Base-by-base conservation (phyloP, 2,329 filamentous ascomycete genomes). In the Aspergillus novoparasiticus region DNA sequence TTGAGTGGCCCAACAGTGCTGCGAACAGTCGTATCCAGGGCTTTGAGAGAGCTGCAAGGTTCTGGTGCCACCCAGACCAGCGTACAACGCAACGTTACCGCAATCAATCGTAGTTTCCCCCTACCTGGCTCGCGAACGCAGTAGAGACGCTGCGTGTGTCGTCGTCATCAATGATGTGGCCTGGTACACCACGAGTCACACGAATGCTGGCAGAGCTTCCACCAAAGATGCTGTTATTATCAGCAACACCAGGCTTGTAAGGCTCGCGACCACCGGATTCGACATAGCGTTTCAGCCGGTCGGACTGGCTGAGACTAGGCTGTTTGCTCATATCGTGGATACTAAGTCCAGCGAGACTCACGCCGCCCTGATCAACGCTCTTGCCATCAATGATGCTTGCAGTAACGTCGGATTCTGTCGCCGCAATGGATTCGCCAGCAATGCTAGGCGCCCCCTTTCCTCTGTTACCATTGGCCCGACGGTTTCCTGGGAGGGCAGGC, bases 111-210 rank as follows among this genome's bases (percentile, higher is more conserved):
- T 87, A 87, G 70, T 82, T 85, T 48, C 85, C 84, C 61, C 92
- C 93, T 69, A 97, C 89, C 79, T 98, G 95, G 81, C 93, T 97
- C 65, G 94, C 94, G 81, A 98, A 99, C 56, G 94, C 94, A 58
- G 95, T 98, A 74, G 93, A 97, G 73, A 98, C 88, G 79, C 94
- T 98, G 80, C 95, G 93, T 73, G 95, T 93, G 76, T 98, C 95
- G 69, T 99, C 95, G 70, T 99, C 95, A 66, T 90, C 83, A 48
- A 81, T 78, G 43, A 74, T 67, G 60, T 79, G 75, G 28, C 81
- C 78, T 16, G 77, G 74, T 50, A 75, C 70, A 48, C 79, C 77
- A 54, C 81, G 80, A 54, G 81, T 80, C 64, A 83, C 79, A 58
- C 84, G 80, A 64, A 81, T 81, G 73, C 78, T 82, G 66, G 75